phyloP scores from a whole-genome alignment of 192 early-diverging fungal species.

The Chytriomyces confervae region DNA sequence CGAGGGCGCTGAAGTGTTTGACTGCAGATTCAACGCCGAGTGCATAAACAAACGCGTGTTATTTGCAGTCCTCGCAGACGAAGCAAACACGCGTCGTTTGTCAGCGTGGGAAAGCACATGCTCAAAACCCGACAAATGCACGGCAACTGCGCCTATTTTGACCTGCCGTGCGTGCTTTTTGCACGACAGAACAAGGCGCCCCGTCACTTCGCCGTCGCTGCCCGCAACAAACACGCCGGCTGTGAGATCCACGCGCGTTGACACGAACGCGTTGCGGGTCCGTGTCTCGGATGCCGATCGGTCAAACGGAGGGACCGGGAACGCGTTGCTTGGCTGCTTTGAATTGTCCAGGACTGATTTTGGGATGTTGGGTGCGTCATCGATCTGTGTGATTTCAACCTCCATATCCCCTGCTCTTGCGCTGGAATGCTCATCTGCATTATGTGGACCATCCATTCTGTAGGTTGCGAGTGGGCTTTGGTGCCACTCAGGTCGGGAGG shows the following conservation, averaged over 20 bases:
- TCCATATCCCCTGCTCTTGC: too few species aligned
- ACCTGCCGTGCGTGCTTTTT: neutral
- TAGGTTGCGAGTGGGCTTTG: neutral
- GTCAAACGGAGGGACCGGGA: slow-evolving; percentile 25
- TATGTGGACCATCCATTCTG: too few species aligned
- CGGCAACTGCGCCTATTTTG: slow-evolving; percentile 23
- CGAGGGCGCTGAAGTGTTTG: slow-evolving; percentile 39
- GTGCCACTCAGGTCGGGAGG: slow-evolving; percentile 13
- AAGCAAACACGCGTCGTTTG: neutral
- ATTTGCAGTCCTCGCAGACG: neutral
- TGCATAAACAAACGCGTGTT: slow-evolving; percentile 36
- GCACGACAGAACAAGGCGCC: slow-evolving; percentile 13
- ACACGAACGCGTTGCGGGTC: neutral
- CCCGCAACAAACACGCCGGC: neutral
- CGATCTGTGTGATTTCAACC: neutral
- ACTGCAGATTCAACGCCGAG: slow-evolving; percentile 43
- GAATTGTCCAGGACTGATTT: neutral
- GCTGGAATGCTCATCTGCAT: too few species aligned
- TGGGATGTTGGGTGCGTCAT: neutral
- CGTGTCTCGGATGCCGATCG: neutral
- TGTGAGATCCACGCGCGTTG: neutral
- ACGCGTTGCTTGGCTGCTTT: neutral
- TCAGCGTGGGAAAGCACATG: neutral
- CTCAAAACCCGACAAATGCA: slow-evolving; percentile 32
- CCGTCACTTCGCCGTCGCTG: slow-evolving; percentile 13